Base-by-base conservation (phyloP, 2,329 filamentous ascomycete genomes). In the Fusarium virguliforme region DNA sequence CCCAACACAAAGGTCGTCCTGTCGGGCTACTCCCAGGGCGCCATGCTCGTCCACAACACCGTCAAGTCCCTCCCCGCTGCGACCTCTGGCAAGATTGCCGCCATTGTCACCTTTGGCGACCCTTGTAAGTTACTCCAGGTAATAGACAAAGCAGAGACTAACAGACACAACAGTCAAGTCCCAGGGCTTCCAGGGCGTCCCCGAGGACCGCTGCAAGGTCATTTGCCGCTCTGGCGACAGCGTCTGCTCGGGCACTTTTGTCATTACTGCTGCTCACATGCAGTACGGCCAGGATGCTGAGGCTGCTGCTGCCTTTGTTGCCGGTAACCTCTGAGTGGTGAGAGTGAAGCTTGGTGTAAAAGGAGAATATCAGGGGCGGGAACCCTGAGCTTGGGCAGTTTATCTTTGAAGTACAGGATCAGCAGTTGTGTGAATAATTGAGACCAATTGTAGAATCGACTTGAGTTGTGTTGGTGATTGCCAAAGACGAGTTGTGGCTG, bases 1-100 rank as follows among this genome's bases (percentile, higher is more conserved):
- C 84, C 85, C 7, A 75, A 80, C 55, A 86, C 85, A 10, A 79
- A 82, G 62, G 77, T 86, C 24, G 82, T 85, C 40, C 78, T 86
- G 71, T 80, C 82, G 7, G 85, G 85, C 4, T 86, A 86, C 74
- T 85, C 82, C 71, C 84, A 82, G 64, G 81, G 78, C 51, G 74
- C 74, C 24, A 78, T 76, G 72, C 70, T 80, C 7, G 83, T 85
- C 1, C 85, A 86, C 76, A 83, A 85, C 30, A 83, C 82, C 2
- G 83, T 82, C 26, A 75, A 72, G 7, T 66, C 71, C 61, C 74
- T 82, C 35, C 71, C 77, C 2, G 50, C 85, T 77, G 86, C 76
- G 7, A 69, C 67, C 10, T 60, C 74, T 8, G 64, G 64, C 68
- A 77, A 75, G 57, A 70, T 81, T 43, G 71, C 75, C 7, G 78